Base-by-base conservation (phyloP, 306 rosid genomes). In the Inga laurina region DNA sequence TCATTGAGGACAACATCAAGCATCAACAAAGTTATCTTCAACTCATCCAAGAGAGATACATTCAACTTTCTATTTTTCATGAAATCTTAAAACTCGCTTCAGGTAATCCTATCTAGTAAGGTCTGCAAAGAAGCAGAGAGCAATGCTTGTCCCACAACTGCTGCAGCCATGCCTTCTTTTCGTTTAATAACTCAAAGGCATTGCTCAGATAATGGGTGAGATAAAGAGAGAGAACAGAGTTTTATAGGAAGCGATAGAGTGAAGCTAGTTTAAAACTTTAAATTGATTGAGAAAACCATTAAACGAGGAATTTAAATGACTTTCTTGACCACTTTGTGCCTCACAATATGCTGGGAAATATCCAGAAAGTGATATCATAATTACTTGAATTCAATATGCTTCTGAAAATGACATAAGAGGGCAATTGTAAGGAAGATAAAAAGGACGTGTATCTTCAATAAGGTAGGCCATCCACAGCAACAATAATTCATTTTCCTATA, bases 71-170 rank as follows among this genome's bases (percentile, higher is more conserved):
- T 74, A 1, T 30, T 74, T 30, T 46, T 27, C 22, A 73, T 35
- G 79, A 73, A 74, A 81, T 81, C 79, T 62, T 39, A 44, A 48
- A 81, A 74, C 74, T 74, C 79, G 0, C n/a, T 34, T 1, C 79
- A 81, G 45, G 56, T 22, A 4, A 81, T 62, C 16, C 1, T 46
- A 0, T 35, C 11, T 34, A 74, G 3, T 14, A 81, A 43, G 37
- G 22, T 27, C 11, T 81, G 62, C 35, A 72, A 46, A n/a, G 65
- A 44, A 61, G 84, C 78, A 61, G 74, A 61, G 39, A 81, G 52
- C 9, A 61, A 44, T 13, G 84, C 79, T 68, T 81, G 35, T 35
- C 67, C 68, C 34, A 74, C 75, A n/a, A 48, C 1, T 35, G 75
- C 18, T 4, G 54, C 56, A 1, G 37, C 76, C 59, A 72, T 72